Percentiles rank a stretch among this genome's conserved stretches.
These are phyloP conservation scores for Tausonia pullulans DNA, from an alignment of 1,284 basidiomycete species.

Conservation along the genomic window DNA sequence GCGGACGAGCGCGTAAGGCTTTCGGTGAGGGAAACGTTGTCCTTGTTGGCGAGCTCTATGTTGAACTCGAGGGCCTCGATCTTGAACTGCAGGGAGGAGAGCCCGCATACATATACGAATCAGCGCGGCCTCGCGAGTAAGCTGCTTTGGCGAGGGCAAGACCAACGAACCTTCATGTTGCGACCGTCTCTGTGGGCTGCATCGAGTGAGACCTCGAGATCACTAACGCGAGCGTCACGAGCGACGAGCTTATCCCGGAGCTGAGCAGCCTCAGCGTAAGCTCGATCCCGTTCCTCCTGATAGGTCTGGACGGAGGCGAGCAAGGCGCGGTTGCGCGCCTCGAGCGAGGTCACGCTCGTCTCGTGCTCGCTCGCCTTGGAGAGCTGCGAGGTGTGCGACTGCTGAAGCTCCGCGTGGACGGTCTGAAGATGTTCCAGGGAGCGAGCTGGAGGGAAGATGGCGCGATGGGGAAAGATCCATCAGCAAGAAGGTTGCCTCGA, in stretches of 20 bases:
- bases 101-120: not conserved
- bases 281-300: slow-evolving; percentile 25
- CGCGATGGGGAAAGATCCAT: no score
- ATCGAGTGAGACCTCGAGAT: slow-evolving; percentile 33
- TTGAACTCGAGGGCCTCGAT: slow-evolving; percentile 27
- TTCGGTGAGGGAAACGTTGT: slow-evolving; percentile 22
- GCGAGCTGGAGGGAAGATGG: not conserved
- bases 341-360: slow-evolving; percentile 25
- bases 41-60: slow-evolving; percentile 18
- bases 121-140: not conserved
- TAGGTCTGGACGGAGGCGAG: slow-evolving; percentile 29
- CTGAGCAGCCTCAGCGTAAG: slow-evolving; percentile 26
- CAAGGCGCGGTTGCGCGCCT: slow-evolving; percentile 30
- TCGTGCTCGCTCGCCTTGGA: not conserved
- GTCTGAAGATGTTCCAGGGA: slow-evolving; percentile 11
- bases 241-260: slow-evolving; percentile 28
- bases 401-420: slow-evolving; percentile 23
- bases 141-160: not conserved
- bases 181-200: slow-evolving; percentile 18
- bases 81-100: slow-evolving; percentile 23
- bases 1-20: slow-evolving; percentile 15
- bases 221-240: slow-evolving; percentile 29
- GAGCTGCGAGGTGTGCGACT: slow-evolving; percentile 25
- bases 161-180: slow-evolving; percentile 8
- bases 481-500: no score